A percentile compares a stretch with the other conserved stretches of the same genome.
phyloP scores from a whole-genome alignment of 805 yeast genomes.

The Saccharomycopsis sp. region DNA sequence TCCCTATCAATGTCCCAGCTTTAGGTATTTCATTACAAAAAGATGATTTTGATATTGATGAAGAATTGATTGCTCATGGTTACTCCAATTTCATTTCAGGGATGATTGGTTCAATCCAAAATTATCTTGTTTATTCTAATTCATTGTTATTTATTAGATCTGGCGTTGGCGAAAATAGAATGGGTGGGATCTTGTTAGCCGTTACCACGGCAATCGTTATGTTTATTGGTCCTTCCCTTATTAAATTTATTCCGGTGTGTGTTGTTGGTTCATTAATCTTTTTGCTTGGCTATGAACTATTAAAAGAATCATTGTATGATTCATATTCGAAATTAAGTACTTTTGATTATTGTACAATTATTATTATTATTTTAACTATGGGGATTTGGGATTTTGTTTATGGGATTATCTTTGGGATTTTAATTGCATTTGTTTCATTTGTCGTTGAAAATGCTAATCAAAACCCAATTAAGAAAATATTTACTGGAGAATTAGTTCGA shows the following conservation, averaged over 20 bases:
- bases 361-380: constrained; percentile 87
- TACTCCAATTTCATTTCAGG: constrained; percentile 84
- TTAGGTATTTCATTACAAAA: constrained; percentile 83
- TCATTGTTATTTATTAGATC: constrained; percentile 86
- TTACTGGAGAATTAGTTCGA: constrained; percentile 81
- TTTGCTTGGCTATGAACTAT: constrained; percentile 80
- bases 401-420: constrained; percentile 85
- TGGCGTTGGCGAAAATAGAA: constrained; percentile 76
- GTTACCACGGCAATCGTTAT: constrained; percentile 72
- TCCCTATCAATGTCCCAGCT: constrained; percentile 97
- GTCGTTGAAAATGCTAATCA: constrained; percentile 85
- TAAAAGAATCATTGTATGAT: constrained; percentile 81
- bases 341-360: constrained; percentile 79
- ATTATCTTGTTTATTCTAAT: constrained; percentile 91
- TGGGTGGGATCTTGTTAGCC: constrained; percentile 88
- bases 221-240: constrained; percentile 86
- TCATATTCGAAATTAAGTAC: constrained; percentile 67
- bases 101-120: constrained; percentile 78
- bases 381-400: constrained; percentile 92
- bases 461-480: constrained; percentile 74
- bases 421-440: constrained; percentile 90
- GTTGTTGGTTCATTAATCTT: constrained; percentile 93
- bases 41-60: constrained; percentile 79
- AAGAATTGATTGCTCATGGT: constrained; percentile 94
- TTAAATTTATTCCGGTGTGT: constrained; percentile 90